Evolutionary conservation across 148 eudicot species (phyloP).

Genomic region (Agrostemma githago): DNA sequence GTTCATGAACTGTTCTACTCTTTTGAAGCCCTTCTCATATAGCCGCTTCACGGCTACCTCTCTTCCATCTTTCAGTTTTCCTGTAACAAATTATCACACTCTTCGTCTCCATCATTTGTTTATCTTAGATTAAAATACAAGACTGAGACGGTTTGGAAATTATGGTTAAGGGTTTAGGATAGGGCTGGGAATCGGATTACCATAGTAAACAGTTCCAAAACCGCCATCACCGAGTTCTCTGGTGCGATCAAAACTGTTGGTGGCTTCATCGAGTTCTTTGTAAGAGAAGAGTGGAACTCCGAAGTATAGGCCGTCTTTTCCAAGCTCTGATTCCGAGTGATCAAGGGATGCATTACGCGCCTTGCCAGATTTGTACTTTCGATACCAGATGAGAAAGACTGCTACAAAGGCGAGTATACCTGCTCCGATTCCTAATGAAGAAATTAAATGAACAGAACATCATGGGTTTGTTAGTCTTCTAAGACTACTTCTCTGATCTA

Average conservation of each 20-base stretch:
- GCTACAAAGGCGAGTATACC: slow-evolving; percentile 20
- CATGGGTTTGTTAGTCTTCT: neutral
- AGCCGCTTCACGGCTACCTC: slow-evolving; percentile 60
- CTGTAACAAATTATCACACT: slow-evolving; percentile 12
- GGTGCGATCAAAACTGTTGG: slow-evolving; percentile 37
- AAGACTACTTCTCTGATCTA: too few species aligned
- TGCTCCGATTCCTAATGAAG: slow-evolving; percentile 27
- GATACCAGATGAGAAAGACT: slow-evolving; percentile 19
- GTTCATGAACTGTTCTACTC: slow-evolving; percentile 45
- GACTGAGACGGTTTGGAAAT: too few species aligned
- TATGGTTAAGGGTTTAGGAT: neutral
- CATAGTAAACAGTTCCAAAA: slow-evolving; percentile 52
- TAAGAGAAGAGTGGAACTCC: slow-evolving; percentile 42
- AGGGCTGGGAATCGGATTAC: slow-evolving; percentile 31
- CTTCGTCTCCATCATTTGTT: too few species aligned
- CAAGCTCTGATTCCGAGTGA: slow-evolving; percentile 24
- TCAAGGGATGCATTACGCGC: slow-evolving; percentile 15
- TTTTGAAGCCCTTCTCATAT: slow-evolving; percentile 40
- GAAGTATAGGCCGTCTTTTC: slow-evolving; percentile 22
- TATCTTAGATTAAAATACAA: too few species aligned
- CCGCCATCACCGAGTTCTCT: slow-evolving; percentile 61
- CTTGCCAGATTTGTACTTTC: slow-evolving; percentile 11
- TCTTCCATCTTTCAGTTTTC: slow-evolving; percentile 45
- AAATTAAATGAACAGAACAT: neutral
- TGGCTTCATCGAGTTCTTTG: slow-evolving; percentile 48